phyloP scores from a whole-genome alignment of 331 rosid genomes.

The Malus hybrid region DNA sequence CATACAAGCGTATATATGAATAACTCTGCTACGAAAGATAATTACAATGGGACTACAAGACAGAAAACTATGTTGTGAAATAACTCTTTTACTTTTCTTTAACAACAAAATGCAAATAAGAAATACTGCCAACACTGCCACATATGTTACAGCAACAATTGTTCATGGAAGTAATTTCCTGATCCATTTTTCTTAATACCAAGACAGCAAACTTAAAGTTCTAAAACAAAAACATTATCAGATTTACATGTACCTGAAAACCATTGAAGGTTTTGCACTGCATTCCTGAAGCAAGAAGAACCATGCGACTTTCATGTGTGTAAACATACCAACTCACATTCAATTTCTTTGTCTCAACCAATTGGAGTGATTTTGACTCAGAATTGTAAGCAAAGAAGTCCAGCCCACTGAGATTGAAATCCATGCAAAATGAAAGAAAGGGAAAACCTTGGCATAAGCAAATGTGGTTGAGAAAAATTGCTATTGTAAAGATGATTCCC shows the following conservation, averaged over 20 bases:
- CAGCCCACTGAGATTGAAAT: slow-evolving; percentile 62
- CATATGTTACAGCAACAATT: not conserved
- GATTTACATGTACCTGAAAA: slow-evolving; percentile 63
- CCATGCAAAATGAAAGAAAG: slow-evolving; percentile 12
- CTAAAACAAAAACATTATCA: slow-evolving; percentile 1
- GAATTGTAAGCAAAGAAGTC: slow-evolving; percentile 71
- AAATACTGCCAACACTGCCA: not conserved
- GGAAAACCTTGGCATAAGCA: not conserved
- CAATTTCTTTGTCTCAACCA: slow-evolving; percentile 82
- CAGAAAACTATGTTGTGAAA: not conserved
- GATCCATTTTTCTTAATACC: not conserved
- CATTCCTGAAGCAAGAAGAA: slow-evolving; percentile 98
- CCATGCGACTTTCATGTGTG: slow-evolving; percentile 98
- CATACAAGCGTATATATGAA: slow-evolving; percentile 9
- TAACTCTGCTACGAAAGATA: not conserved
- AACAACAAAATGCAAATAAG: not conserved
- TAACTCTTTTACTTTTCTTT: not conserved
- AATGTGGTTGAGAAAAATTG: not conserved
- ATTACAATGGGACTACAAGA: slow-evolving; percentile 10
- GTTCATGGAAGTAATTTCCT: slow-evolving; percentile 4
- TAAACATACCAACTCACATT: slow-evolving; percentile 86
- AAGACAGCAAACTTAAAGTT: not conserved
- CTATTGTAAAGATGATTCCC: not conserved
- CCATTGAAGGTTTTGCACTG: slow-evolving; percentile 94
- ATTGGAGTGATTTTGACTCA: slow-evolving; percentile 59